phyloP scores from a whole-genome alignment of 2,329 filamentous ascomycete species.

The Colletotrichum sp. region DNA sequence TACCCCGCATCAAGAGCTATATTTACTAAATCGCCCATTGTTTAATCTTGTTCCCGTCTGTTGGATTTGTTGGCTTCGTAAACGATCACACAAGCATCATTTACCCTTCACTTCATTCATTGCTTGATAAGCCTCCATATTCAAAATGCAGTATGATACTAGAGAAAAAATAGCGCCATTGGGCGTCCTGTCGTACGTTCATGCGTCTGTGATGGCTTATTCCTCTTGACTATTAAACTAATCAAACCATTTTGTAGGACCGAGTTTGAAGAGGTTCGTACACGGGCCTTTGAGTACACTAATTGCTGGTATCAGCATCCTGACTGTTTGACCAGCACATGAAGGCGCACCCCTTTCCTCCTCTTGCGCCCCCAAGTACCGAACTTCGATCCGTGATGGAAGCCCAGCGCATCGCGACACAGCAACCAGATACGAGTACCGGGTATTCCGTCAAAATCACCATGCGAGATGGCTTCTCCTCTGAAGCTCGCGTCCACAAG shows the following conservation, averaged over 20 bases:
- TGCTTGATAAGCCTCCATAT: neutral
- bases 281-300: rapidly evolving
- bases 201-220: rapidly evolving
- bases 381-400: neutral
- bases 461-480: conserved; percentile 1
- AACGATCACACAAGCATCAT: neutral
- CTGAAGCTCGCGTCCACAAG: neutral
- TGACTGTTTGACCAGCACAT: neutral
- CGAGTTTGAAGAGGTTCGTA: neutral
- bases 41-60: rapidly evolving
- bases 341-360: neutral
- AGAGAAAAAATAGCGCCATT: neutral
- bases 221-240: neutral
- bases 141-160: neutral
- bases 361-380: neutral
- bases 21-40: neutral
- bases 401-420: neutral
- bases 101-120: neutral
- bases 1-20: neutral
- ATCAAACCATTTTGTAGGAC: neutral
- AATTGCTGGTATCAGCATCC: neutral
- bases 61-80: neutral
- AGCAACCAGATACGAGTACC: neutral
- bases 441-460: neutral
- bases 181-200: neutral